Conservation (phyloP, 768 basidiomycete genomes). For the Postia placenta region DNA sequence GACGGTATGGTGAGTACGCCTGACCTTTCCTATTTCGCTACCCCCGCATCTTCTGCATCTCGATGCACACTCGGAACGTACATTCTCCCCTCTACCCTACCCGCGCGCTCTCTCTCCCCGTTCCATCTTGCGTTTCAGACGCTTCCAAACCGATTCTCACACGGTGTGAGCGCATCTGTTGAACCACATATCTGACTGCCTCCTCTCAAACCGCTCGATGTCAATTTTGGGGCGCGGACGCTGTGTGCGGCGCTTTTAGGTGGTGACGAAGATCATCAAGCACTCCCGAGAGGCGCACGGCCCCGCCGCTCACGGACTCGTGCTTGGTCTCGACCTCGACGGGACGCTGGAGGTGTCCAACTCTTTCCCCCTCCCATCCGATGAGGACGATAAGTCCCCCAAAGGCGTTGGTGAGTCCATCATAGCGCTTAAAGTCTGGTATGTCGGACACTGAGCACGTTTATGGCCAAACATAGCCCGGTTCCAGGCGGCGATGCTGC, state of each 20-base stretch:
- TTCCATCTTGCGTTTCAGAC: too few species aligned
- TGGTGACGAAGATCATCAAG: constrained; percentile 90
- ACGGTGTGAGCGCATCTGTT: too few species aligned
- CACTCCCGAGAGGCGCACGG: constrained; percentile 77
- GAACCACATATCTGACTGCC: too few species aligned
- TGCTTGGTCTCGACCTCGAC: constrained; percentile 90
- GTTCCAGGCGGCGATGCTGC: constrained; percentile 80
- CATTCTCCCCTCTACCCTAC: not conserved
- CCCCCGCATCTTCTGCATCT: not conserved
- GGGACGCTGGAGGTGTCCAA: constrained; percentile 88
- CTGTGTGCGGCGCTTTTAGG: constrained; percentile 38
- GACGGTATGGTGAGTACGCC: constrained; percentile 70
- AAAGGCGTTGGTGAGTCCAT: constrained; percentile 61
- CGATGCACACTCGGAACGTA: not conserved
- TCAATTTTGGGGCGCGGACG: not conserved
- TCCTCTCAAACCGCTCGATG: not conserved
- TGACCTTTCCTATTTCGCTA: not conserved
- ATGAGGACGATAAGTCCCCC: constrained; percentile 78
- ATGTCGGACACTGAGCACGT: not conserved
- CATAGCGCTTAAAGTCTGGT: not conserved
- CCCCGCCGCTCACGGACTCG: constrained; percentile 72
- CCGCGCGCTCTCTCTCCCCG: too few species aligned
- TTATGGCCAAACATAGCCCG: constrained; percentile 40
- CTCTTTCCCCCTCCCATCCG: constrained; percentile 77
- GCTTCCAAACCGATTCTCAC: too few species aligned